Conservation (phyloP, 495 filamentous ascomycete species). For the Podospora conica region DNA sequence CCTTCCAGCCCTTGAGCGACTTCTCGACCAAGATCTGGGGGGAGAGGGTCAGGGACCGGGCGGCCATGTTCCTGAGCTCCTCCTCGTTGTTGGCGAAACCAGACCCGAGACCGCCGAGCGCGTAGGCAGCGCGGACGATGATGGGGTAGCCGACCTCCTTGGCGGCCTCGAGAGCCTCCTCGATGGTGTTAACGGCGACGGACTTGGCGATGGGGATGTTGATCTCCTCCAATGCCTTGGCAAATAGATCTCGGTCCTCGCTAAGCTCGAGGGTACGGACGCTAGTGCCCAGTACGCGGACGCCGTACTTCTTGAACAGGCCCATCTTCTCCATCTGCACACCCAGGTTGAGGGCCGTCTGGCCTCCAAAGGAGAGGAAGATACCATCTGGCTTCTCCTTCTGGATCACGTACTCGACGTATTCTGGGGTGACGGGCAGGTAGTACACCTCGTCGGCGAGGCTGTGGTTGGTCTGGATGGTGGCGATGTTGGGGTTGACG, state of each 20-base stretch:
- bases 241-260: constrained; percentile 93
- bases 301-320: constrained; percentile 88
- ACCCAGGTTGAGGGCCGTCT: constrained; percentile 92
- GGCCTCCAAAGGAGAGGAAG: constrained; percentile 93
- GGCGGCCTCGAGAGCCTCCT: constrained; percentile 84
- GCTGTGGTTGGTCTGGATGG: constrained; percentile 93
- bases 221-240: constrained; percentile 83
- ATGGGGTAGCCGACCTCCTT: constrained; percentile 88
- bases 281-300: constrained; percentile 90
- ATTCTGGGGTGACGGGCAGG: constrained; percentile 91
- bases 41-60: constrained; percentile 87
- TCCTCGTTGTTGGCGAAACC: constrained; percentile 94
- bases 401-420: constrained; percentile 94
- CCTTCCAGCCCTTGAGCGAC: constrained; percentile 99
- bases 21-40: constrained; percentile 98
- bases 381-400: constrained; percentile 93
- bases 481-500: constrained; percentile 98
- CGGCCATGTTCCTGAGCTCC: constrained; percentile 86
- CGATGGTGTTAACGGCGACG: constrained; percentile 81
- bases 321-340: constrained; percentile 97
- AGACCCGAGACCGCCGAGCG: constrained; percentile 89
- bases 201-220: constrained; percentile 95
- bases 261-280: constrained; percentile 89
- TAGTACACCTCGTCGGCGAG: constrained; percentile 98
- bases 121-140: constrained; percentile 94